Percentiles rank a stretch among this genome's conserved stretches.
Evolutionary conservation across 371 early-diverging fungal species (phyloP).

Genomic region (Conidiobolus coronatus): DNA sequence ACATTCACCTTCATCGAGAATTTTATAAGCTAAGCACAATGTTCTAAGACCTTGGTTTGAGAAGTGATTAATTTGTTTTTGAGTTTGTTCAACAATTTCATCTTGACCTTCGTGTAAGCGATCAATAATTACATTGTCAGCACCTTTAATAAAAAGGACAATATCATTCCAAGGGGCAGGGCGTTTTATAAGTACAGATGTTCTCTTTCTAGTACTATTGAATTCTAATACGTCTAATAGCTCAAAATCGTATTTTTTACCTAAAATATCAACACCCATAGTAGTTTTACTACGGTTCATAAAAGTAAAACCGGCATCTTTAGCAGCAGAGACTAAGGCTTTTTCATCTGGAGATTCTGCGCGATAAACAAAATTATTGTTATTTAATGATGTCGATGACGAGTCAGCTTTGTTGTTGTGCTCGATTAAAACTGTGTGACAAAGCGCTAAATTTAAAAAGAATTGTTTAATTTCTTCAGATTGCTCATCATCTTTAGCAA

Average conservation of each 20-base stretch:
- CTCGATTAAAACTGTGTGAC: conserved; percentile 85
- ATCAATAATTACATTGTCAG: conserved; percentile 79
- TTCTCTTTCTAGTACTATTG: conserved; percentile 80
- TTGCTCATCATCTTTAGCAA: conserved; percentile 12
- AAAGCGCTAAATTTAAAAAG: conserved; percentile 63
- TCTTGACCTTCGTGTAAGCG: conserved; percentile 26
- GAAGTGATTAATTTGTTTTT: conserved; percentile 39
- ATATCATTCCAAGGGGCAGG: conserved; percentile 58
- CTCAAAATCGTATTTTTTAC: conserved; percentile 32
- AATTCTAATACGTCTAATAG: conserved; percentile 72
- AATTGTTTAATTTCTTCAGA: conserved; percentile 40
- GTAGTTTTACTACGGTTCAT: conserved; percentile 21
- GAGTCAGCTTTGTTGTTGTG: conserved; percentile 18
- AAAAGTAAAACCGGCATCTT: conserved; percentile 70
- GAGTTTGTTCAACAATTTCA: conserved; percentile 21
- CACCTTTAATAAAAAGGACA: conserved; percentile 84
- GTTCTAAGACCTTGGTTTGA: conserved; percentile 69
- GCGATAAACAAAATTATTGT: conserved; percentile 16
- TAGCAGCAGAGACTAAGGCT: conserved; percentile 68
- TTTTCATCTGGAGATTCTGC: conserved; percentile 73
- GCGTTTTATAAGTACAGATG: conserved; percentile 68
- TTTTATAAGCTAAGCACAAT: conserved; percentile 58
- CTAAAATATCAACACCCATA: conserved; percentile 38
- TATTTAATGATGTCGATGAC: conserved; percentile 16
- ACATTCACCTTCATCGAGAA: conserved; percentile 36